phyloP scores from a whole-genome alignment of 495 filamentous ascomycete genomes.

The Lepidopterella palustris region DNA sequence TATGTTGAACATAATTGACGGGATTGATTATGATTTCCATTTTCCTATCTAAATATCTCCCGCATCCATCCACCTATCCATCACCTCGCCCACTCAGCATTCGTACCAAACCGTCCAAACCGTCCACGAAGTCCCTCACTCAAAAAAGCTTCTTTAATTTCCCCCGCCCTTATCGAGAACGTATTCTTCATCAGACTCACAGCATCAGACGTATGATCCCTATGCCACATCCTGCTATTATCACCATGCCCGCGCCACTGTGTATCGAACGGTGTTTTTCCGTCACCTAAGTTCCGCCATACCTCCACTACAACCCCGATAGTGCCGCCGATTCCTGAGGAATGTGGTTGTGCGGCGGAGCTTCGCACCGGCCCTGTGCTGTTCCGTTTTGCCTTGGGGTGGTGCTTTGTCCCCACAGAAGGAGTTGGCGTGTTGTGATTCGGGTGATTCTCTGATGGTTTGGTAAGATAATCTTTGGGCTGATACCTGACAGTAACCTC shows the following conservation, averaged over 20 bases:
- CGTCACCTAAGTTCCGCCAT: conserved; percentile 16
- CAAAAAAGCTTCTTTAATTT: conserved; percentile 12
- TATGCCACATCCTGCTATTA: background rate
- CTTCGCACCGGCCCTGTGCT: too few relatives aligned
- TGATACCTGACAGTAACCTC: background rate
- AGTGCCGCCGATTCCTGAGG: background rate
- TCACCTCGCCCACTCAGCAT: too few relatives aligned
- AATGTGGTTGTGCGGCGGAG: too few relatives aligned
- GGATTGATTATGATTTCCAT: too few relatives aligned
- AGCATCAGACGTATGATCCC: conserved; percentile 1
- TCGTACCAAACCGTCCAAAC: background rate
- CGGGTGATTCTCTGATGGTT: too few relatives aligned
- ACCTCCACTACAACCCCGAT: conserved; percentile 1
- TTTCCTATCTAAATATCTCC: too few relatives aligned
- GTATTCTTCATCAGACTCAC: background rate
- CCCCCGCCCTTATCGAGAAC: background rate
- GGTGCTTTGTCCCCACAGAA: too few relatives aligned
- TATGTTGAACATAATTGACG: too few relatives aligned
- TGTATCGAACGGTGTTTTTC: conserved; percentile 12
- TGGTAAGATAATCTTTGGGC: too few relatives aligned
- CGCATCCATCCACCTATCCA: too few relatives aligned
- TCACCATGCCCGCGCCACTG: conserved; percentile 22
- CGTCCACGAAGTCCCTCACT: background rate
- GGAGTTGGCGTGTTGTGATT: conserved; percentile 3
- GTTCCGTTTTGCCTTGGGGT: too few relatives aligned